Evolutionary conservation across 177 flowering plant species (phyloP), one percentile per base, ranked within the genome.

Genomic region (Vitis hybrid): DNA sequence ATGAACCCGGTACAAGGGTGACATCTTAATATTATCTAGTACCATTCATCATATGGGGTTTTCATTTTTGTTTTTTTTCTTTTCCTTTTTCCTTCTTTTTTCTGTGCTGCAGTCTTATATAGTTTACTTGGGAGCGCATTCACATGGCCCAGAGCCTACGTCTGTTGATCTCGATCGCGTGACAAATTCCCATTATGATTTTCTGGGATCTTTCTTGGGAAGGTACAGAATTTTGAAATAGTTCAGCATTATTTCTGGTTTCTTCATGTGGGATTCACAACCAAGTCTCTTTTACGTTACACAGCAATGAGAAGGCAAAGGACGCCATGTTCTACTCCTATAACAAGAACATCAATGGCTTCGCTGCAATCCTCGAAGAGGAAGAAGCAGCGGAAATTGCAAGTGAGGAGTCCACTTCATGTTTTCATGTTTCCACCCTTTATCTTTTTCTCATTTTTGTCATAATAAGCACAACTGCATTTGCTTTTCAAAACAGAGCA

Each of bases 61-160:
- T 33, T 33, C 62, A 3, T 59, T 16, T 22, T 59, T 13, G 0
- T 1, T 53, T 53, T n/a, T 11, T 53, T 11, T 53, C 13, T 12
- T 12, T 53, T 29, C 13, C 26, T 21, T 19, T 15, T 6, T 69
- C 59, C 59, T 18, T 19, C 31, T 29, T 3, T 29, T 62, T 15
- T 57, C 49, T 55, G 29, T 76, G 48, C 71, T 0, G 21, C 69
- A 85, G 89, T 78, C 89, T 7, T 87, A 85, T 68, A 71, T 86
- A 13, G 89, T 86, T 52, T 83, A 84, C 79, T 64, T 84, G 76
- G 89, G 87, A 70, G 74, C 50, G 3, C 86, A 84, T 65, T 69
- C 82, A 2, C 81, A 79, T 70, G 78, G 66, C 10, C 31, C 51
- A n/a, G 69, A 70, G 5, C 64, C 72, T 19, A 60, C 82, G 4